These are phyloP conservation scores for Prunus armeniaca DNA, from an alignment of 306 rosid species.

Conservation along the genomic window DNA sequence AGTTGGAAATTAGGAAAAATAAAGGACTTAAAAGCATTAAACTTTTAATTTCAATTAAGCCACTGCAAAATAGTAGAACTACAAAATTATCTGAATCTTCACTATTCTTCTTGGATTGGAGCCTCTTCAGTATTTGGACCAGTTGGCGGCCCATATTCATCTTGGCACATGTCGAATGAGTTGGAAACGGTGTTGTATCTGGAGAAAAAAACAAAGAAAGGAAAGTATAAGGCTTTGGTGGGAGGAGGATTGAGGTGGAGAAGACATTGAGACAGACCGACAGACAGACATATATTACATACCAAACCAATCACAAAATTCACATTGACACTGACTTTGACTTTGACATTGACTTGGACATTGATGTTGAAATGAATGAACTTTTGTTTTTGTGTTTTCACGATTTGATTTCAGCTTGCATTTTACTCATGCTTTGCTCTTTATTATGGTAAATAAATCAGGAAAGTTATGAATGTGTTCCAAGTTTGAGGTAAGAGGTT, in stretches of 20 bases:
- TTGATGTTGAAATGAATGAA: neutral
- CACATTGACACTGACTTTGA: slow-evolving; percentile 8
- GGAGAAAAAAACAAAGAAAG: neutral
- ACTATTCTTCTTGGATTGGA: neutral
- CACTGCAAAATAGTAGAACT: neutral
- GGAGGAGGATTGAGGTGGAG: slow-evolving; percentile 8
- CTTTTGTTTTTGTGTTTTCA: no score
- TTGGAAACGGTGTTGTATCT: neutral
- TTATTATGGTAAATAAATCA: no score
- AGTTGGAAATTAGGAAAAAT: neutral
- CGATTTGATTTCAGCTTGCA: no score
- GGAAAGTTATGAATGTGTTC: no score
- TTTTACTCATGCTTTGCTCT: no score
- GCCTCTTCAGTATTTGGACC: neutral
- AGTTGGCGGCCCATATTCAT: neutral
- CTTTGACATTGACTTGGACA: neutral
- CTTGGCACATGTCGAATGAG: neutral
- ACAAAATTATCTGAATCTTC: neutral
- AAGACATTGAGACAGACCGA: neutral
- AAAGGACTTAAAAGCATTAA: neutral
- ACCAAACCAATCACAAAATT: neutral
- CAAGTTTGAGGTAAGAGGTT: no score
- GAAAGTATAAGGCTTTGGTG: neutral
- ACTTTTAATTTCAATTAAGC: neutral
- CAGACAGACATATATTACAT: no score